Evolutionary conservation across 768 basidiomycete species (phyloP), one percentile per base, ranked within the genome.

Genomic region (Tremella yokohamensis): DNA sequence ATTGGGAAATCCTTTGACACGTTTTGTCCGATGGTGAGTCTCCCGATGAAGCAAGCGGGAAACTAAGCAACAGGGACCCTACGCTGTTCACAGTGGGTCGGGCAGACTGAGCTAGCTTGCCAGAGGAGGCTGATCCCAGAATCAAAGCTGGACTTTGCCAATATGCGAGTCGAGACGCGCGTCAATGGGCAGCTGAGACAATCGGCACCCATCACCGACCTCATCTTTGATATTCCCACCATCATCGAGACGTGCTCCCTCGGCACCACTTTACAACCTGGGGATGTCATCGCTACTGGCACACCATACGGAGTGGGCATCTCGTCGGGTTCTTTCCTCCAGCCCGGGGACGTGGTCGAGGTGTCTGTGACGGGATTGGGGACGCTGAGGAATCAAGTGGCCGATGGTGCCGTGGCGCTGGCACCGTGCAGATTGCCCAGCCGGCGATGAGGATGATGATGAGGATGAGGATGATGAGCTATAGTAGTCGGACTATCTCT

Each of bases 221-320:
- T 74, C 37, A 70, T 74, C 34, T 74, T 74, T 38, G 70, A 74
- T 40, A 64, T 74, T 49, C 72, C 72, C 4, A 72, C 70, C 15
- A 49, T 74, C 37, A 62, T 74, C 49, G 65, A 68, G 42, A 68
- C 70, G 25, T 50, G 52, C 37, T 68, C 65, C 22, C 57, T 59
- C 52, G 72, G 72, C 12, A 72, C 66, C 45, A 72, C 72, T 1
- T 50, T 69, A 3, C 64, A 66, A 56, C 60, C 67, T 16, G 64
- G 71, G 1, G 72, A 74, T 56, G 57, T 74, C 4, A 70, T 74
- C 34, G 70, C 72, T 3, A 74, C 72, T 1, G 72, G 72, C 2
- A 74, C 72, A 13, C 72, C 64, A 39, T 64, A 52, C n/a, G 72
- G 70, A 13, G 65, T 69, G 7, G 61, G 70, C 26, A 54, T 66